Evolutionary conservation across 2,329 filamentous ascomycete genomes (phyloP), one percentile per base, ranked within the genome.

Genomic region (Apiospora marii): DNA sequence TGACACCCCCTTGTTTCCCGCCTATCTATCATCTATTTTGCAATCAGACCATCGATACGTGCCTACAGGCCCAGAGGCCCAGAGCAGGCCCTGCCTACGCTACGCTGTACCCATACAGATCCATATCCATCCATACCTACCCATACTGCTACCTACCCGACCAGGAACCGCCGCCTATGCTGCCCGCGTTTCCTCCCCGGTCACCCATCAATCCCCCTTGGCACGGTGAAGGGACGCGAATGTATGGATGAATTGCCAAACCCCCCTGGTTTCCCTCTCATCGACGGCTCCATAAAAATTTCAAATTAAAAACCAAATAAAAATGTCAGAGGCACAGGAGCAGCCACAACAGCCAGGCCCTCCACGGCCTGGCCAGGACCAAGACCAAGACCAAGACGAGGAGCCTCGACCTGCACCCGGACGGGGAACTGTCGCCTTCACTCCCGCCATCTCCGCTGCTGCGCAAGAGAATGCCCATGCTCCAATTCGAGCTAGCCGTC

Each of bases 241-340:
- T 64, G 58, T 64, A 64, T 64, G 58, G 58, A 64, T 64, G 58
- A 64, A 64, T 41, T 22, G 34, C 34, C 53, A 34, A 37, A 41
- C 34, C 58, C 58, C 58, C 58, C 58, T 64, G 58, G 58, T 64
- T n/a, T 64, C 58, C 58, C 58, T 64, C 58, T 64, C 58, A n/a
- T 64, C 58, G 58, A 19, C 22, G 58, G 34, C 58, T 41, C 58
- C 58, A 64, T 64, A 64, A 64, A 64, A 64, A 41, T 64, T 64
- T 41, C 58, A 64, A 64, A 64, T 64, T 64, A 64, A 64, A 41
- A 64, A 41, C 58, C 58, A 64, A 64, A 64, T 64, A 64, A 64
- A 64, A 64, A 64, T 64, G 58, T 64, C 58, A 64, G 58, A 64
- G 58, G 58, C 58, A 64, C 58, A 64, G 58, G 58, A 64, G 58